Conservation (phyloP, 2,329 filamentous ascomycete genomes). For the Spiromastix sp. region DNA sequence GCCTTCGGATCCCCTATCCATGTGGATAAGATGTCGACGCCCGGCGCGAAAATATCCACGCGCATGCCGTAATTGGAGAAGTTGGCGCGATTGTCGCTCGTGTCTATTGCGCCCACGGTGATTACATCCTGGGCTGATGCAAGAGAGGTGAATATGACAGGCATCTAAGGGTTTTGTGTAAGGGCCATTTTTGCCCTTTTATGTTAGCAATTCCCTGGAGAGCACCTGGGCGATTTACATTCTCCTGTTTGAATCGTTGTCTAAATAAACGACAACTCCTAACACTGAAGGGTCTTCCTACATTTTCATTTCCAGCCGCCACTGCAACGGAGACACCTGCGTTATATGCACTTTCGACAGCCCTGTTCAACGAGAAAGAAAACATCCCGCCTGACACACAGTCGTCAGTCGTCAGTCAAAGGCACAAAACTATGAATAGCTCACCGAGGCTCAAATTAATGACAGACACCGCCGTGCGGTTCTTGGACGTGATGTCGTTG, state of each 20-base stretch:
- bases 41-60: slow-evolving; percentile 51
- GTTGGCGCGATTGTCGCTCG: slow-evolving; percentile 21
- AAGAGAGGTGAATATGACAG: slow-evolving; percentile 26
- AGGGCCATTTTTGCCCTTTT: no score
- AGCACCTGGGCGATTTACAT: no score
- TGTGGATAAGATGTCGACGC: slow-evolving; percentile 41
- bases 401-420: no score
- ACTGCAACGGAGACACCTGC: slow-evolving; percentile 32
- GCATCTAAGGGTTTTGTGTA: slow-evolving; percentile 13
- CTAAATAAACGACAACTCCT: no score
- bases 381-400: no score
- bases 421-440: no score
- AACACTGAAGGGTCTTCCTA: no score
- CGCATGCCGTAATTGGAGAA: slow-evolving; percentile 36
- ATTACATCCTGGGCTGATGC: slow-evolving; percentile 29
- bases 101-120: slow-evolving; percentile 31
- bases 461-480: slow-evolving; percentile 19
- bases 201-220: no score
- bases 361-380: slow-evolving; percentile 29
- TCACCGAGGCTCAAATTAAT: slow-evolving; percentile 29
- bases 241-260: no score
- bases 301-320: slow-evolving; percentile 30
- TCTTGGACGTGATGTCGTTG: slow-evolving; percentile 21
- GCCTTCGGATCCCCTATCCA: slow-evolving; percentile 41
- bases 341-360: slow-evolving; percentile 25